Conservation (phyloP, 225 moss, liverwort and hornwort species). For the Pseudoscleropodium purum region DNA sequence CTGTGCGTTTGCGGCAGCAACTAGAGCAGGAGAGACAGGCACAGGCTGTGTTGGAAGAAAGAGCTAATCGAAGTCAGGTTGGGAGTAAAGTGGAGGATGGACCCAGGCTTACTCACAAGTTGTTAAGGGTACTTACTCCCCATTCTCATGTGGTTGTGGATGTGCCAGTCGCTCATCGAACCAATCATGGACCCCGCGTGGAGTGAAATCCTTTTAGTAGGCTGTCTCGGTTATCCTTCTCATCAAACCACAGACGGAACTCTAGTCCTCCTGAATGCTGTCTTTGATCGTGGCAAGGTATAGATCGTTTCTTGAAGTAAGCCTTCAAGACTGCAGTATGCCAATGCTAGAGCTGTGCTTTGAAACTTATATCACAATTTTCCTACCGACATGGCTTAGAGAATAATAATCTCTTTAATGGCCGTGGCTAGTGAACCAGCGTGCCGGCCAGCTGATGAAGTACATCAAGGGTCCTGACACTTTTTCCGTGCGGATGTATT, state of each 20-base stretch:
- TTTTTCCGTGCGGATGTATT: not conserved
- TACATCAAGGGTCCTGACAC: not conserved
- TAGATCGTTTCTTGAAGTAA: not conserved
- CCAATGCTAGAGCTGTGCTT: not conserved
- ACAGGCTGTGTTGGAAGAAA: constrained; percentile 15
- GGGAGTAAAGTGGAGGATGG: constrained; percentile 23
- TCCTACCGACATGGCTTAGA: not conserved
- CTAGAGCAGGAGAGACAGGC: constrained; percentile 44
- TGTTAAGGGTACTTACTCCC: constrained; percentile 56
- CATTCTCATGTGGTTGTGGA: not conserved
- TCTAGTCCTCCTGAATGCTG: not conserved
- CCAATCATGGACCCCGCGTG: not conserved
- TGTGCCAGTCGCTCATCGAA: not conserved
- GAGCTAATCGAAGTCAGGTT: constrained; percentile 10
- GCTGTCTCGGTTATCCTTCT: not conserved
- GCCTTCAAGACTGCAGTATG: not conserved
- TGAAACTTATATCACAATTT: not conserved
- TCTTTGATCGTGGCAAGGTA: not conserved
- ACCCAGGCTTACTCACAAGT: constrained; percentile 76
- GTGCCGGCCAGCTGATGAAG: not conserved
- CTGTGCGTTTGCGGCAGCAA: constrained; percentile 73
- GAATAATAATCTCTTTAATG: not conserved
- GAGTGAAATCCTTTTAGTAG: not conserved
- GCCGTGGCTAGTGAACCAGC: not conserved
- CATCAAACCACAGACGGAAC: not conserved